phyloP scores from a whole-genome alignment of 169 alveolate genomes.

The Plasmodium gallinaceum region DNA sequence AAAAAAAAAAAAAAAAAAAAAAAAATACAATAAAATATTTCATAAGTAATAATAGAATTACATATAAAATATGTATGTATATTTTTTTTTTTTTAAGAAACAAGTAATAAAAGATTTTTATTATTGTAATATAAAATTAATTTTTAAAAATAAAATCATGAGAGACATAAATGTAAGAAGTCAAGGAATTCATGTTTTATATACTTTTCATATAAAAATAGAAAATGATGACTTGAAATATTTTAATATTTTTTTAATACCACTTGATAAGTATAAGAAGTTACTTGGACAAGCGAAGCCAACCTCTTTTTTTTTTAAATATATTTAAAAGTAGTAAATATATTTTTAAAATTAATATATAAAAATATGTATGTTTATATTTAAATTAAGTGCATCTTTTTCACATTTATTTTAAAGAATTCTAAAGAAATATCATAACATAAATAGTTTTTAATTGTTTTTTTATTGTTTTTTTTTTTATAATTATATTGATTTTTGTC shows the following conservation, averaged over 20 bases:
- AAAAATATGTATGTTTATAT: neutral
- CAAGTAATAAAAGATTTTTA: constrained; percentile 21
- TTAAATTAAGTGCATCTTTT: no score
- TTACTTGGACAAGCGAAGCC: constrained; percentile 59
- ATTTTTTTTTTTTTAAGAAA: constrained; percentile 7
- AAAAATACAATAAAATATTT: neutral
- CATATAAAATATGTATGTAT: neutral
- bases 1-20: neutral
- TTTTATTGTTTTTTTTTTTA: no score
- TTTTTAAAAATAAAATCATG: constrained; percentile 33
- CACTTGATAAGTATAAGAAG: constrained; percentile 40
- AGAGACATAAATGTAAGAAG: constrained; percentile 41
- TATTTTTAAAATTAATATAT: neutral
- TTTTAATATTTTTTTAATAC: constrained; percentile 40
- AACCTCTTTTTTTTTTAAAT: constrained; percentile 50
- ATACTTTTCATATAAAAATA: constrained; percentile 63
- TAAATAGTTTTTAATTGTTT: no score
- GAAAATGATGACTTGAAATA: constrained; percentile 29
- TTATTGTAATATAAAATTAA: constrained; percentile 45
- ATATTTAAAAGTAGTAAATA: constrained; percentile 1
- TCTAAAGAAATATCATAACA: neutral
- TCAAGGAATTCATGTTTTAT: constrained; percentile 30
- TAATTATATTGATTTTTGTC: no score
- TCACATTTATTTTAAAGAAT: no score
- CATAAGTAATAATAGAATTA: no score